Evolutionary conservation across 2,329 filamentous ascomycete species (phyloP).

Genomic region (Neurospora sp.): DNA sequence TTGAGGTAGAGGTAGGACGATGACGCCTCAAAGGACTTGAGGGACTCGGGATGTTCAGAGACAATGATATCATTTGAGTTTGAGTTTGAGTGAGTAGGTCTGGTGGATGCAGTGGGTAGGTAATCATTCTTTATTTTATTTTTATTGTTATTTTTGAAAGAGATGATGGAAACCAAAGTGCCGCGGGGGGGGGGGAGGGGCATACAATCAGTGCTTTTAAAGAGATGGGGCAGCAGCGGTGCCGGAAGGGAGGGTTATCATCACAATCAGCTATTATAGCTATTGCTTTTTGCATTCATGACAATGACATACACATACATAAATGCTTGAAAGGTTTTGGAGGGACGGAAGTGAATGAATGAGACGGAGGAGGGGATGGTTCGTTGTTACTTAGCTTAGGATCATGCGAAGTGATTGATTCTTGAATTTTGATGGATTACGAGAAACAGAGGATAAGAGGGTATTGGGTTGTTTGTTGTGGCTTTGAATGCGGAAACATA

Average conservation of each 20-base stretch:
- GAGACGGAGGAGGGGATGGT: background rate
- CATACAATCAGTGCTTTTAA: background rate
- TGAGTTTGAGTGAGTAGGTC: background rate
- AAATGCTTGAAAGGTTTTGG: background rate
- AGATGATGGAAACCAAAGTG: background rate
- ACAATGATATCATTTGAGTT: background rate
- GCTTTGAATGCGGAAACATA: background rate
- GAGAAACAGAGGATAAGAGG: no score
- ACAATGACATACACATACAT: background rate
- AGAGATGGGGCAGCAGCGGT: no score
- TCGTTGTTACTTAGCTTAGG: background rate
- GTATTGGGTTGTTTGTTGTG: background rate
- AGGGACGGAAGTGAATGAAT: background rate
- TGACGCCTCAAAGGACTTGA: background rate
- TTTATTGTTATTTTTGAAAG: no score
- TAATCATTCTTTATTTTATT: no score
- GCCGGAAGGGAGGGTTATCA: no score
- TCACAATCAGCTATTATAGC: no score
- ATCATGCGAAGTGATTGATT: background rate
- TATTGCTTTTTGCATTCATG: background rate
- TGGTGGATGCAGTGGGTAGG: no score
- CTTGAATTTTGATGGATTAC: background rate
- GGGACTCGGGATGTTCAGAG: background rate
- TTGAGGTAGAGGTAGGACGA: background rate
- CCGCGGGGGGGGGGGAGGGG: no score